Evolutionary conservation across 1,284 basidiomycete species (phyloP), one percentile per base, ranked within the genome.

Genomic region (Heterobasidion parviporum): DNA sequence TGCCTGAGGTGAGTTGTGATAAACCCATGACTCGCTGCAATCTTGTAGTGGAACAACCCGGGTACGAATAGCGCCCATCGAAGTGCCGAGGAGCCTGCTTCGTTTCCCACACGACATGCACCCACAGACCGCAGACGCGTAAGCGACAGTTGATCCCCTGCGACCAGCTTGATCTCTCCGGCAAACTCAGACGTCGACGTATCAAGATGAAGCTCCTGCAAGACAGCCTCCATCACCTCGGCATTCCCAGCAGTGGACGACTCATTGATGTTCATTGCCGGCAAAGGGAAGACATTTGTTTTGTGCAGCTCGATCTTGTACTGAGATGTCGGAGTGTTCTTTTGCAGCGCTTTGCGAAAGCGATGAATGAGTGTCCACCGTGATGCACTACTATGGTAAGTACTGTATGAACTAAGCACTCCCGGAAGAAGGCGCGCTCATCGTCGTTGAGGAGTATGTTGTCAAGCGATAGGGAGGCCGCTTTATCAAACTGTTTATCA

Each of bases 11-110:
- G 72, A 0, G 63, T 67, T 8, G 65, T 54, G 3, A 75, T 52
- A 6, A 68, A 36, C 0, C 70, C 69, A 50, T 67, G 63, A 1
- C 65, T 60, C 7, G 66, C 66, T 0, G 72, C 66, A 50, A 74
- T 72, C 56, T 73, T 69, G 16, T 62, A 63, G 56, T 75, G 74
- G 59, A 76, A 76, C 1, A 76, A 59, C 0, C 72, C 73, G 1
- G 70, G 69, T 8, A 70, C 61, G 57, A 63, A 68, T 1, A 63
- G 62, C 0, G 59, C 62, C 60, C 68, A 67, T 0, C 62, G 59
- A 38, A 68, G 69, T 0, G 65, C 66, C 9, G 54, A 50, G 20
- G 60, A 63, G 0, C 67, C 66, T 4, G 51, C 58, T 43, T 74
- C 71, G n/a, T 76, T 68, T 0, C 74, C 74, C 0, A 65, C 67